These are phyloP conservation scores for Phaeosphaeria sp. DNA, from an alignment of 2,329 filamentous ascomycete species.

Conservation along the genomic window DNA sequence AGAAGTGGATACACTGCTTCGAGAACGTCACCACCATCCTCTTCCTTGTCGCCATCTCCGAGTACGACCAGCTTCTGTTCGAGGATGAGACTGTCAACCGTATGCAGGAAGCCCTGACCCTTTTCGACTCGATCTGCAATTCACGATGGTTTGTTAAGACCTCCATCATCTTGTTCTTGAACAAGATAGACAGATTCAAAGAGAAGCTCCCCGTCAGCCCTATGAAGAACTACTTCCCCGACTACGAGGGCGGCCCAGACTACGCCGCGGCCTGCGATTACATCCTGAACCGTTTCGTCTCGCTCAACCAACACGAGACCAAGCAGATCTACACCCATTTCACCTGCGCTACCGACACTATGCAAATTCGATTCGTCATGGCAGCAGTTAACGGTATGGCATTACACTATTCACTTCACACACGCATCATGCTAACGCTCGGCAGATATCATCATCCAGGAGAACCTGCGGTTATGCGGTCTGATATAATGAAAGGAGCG, in stretches of 20 bases:
- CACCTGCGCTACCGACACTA: constrained; percentile 97
- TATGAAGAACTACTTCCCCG: constrained; percentile 79
- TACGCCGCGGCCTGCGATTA: constrained; percentile 97
- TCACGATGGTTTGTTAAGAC: constrained; percentile 76
- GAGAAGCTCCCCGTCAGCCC: constrained; percentile 76
- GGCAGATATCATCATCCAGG: constrained; percentile 98
- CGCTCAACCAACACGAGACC: constrained; percentile 97
- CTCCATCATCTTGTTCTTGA: constrained; percentile 75
- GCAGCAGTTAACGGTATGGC: constrained; percentile 94
- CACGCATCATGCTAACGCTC: constrained; percentile 50
- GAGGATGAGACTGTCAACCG: constrained; percentile 89
- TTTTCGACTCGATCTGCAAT: constrained; percentile 77
- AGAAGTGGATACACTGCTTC: constrained; percentile 99
- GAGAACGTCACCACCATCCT: constrained; percentile 97
- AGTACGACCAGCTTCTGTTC: constrained; percentile 95
- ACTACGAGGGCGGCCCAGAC: constrained; percentile 87
- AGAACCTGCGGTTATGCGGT: constrained; percentile 96
- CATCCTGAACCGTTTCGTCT: constrained; percentile 98
- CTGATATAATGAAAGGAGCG: constrained; percentile 73
- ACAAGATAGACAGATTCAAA: constrained; percentile 79
- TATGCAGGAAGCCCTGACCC: constrained; percentile 74
- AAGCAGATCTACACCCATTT: constrained; percentile 99
- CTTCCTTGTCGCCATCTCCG: constrained; percentile 94
- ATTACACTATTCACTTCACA: background rate
- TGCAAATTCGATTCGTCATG: constrained; percentile 99